Conservation (phyloP, 208 protist species). For the Vickermania ingenoplastis region DNA sequence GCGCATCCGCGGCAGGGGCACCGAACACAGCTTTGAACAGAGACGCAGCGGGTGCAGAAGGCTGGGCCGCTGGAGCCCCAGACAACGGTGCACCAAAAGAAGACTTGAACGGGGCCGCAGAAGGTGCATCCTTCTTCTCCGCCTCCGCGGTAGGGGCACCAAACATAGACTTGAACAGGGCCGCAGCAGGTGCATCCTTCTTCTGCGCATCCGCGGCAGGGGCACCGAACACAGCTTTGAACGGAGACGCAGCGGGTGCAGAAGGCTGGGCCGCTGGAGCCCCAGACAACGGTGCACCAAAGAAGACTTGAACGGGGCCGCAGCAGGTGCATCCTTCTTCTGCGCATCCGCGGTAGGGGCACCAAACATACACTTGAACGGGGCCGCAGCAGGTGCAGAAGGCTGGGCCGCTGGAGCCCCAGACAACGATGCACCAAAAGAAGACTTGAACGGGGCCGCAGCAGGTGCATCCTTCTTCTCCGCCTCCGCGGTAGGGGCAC, state of each 20-base stretch:
- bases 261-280: too few relatives aligned
- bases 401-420: too few relatives aligned
- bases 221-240: neutral
- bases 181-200: neutral
- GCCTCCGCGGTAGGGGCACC: neutral
- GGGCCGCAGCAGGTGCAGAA: neutral
- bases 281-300: too few relatives aligned
- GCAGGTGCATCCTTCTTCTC: neutral
- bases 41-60: neutral
- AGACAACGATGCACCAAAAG: neutral
- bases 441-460: neutral
- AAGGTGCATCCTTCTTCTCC: neutral
- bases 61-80: neutral
- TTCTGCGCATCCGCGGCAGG: neutral
- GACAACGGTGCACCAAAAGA: neutral
- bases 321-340: neutral
- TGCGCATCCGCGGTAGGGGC: neutral
- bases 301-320: neutral
- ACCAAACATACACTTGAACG: neutral
- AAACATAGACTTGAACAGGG: neutral
- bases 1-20: neutral
- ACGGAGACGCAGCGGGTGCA: neutral
- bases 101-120: neutral
- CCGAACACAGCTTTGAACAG: neutral
- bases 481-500: neutral